phyloP scores from a whole-genome alignment of 768 basidiomycete genomes.

The Mrakia frigida region DNA sequence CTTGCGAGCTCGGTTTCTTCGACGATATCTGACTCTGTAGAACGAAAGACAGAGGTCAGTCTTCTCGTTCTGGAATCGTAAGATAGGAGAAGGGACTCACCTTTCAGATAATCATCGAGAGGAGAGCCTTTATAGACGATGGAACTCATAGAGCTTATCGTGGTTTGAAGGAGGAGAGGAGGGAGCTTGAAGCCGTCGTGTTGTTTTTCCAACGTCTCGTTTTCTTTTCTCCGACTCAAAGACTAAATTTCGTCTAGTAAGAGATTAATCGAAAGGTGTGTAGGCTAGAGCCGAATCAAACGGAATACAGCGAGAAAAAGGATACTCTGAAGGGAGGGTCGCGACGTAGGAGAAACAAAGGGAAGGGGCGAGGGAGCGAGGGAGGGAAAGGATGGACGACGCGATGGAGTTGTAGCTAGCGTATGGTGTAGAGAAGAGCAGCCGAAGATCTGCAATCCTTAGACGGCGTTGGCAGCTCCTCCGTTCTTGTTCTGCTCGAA shows the following conservation, averaged over 20 bases:
- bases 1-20: neutral
- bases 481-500: neutral
- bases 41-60: neutral
- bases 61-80: neutral
- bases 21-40: neutral
- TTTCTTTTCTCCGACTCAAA: neutral
- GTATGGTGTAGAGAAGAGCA: neutral
- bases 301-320: neutral
- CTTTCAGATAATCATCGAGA: constrained; percentile 13
- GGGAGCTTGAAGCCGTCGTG: neutral
- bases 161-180: neutral
- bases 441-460: neutral
- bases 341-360: neutral
- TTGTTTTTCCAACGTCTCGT: neutral
- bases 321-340: neutral
- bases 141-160: neutral
- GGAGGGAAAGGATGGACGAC: too few species aligned
- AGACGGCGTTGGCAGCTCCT: neutral
- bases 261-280: neutral
- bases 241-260: neutral
- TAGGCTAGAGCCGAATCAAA: neutral
- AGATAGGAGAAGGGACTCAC: neutral
- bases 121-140: constrained; percentile 17
- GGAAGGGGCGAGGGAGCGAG: neutral
- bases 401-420: neutral